Percentiles rank a stretch among this genome's conserved stretches.
phyloP scores from a whole-genome alignment of 208 protist genomes.

The Angomonas desouzai region DNA sequence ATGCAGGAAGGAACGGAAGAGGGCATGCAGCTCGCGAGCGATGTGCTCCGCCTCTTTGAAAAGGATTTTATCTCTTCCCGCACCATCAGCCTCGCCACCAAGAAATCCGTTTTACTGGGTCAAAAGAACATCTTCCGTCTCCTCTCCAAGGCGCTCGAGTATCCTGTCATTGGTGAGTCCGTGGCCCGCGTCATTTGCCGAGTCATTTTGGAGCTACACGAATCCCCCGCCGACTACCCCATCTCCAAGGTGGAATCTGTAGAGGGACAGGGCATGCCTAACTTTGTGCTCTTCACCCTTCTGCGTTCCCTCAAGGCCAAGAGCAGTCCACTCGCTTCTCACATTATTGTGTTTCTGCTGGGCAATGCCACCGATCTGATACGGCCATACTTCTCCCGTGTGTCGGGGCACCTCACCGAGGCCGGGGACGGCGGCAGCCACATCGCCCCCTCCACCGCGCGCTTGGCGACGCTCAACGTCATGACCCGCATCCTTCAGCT shows the following conservation, averaged over 20 bases:
- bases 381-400: constrained; percentile 79
- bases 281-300: constrained; percentile 87
- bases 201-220: constrained; percentile 64
- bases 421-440: constrained; percentile 31
- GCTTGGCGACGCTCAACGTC: constrained; percentile 73
- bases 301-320: constrained; percentile 76
- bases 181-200: constrained; percentile 56
- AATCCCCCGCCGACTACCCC: constrained; percentile 81
- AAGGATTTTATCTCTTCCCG: constrained; percentile 57
- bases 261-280: constrained; percentile 84
- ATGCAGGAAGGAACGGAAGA: constrained; percentile 72
- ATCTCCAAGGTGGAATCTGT: constrained; percentile 57
- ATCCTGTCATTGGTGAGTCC: constrained; percentile 49
- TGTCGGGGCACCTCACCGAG: constrained; percentile 78
- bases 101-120: constrained; percentile 55
- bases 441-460: constrained; percentile 54
- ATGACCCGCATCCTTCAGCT: constrained; percentile 75
- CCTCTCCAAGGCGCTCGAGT: constrained; percentile 76
- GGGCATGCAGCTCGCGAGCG: constrained; percentile 38
- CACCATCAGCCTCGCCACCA: constrained; percentile 40
- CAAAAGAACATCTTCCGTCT: constrained; percentile 83
- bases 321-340: constrained; percentile 47
- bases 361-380: constrained; percentile 78
- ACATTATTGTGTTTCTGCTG: constrained; percentile 70
- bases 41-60: constrained; percentile 54